Conservation (phyloP, 2,329 filamentous ascomycete genomes). For the Hypoxylon rubiginosum region DNA sequence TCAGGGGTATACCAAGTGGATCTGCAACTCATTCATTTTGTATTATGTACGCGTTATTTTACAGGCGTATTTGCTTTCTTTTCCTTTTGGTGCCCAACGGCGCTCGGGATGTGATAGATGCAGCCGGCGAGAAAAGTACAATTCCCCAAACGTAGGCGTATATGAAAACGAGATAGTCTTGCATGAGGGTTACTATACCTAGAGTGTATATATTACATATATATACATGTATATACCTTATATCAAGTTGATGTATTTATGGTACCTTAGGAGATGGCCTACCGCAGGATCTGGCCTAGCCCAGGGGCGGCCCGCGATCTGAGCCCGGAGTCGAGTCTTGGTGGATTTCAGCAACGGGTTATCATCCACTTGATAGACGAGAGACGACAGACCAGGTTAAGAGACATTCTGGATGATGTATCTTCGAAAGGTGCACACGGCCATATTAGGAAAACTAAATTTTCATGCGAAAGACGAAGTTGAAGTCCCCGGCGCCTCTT, state of each 20-base stretch:
- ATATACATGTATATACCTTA: too few species aligned
- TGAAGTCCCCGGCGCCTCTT: conserved; percentile 12
- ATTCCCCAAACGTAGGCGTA: not conserved
- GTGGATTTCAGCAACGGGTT: conserved; percentile 21
- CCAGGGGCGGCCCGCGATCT: conserved; percentile 42
- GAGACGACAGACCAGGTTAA: conserved; percentile 9
- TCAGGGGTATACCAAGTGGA: conserved; percentile 20
- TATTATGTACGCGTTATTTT: conserved; percentile 2
- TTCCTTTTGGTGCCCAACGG: not conserved
- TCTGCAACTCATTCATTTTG: conserved; percentile 13
- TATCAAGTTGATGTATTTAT: not conserved
- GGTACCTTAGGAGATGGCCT: not conserved
- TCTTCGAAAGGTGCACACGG: conserved; percentile 19
- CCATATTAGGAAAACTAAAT: conserved; percentile 29
- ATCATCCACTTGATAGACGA: conserved; percentile 14
- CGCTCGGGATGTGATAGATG: not conserved
- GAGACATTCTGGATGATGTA: conserved; percentile 16
- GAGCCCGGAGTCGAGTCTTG: conserved; percentile 17
- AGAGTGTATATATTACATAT: too few species aligned
- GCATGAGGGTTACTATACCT: too few species aligned
- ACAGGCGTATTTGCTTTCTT: not conserved
- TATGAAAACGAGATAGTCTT: not conserved
- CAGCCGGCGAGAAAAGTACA: conserved; percentile 9
- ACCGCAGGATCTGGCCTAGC: conserved; percentile 28
- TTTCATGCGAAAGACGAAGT: conserved; percentile 31